Base-by-base conservation (phyloP, 2,329 filamentous ascomycete genomes). In the Fusarium mexicanum region DNA sequence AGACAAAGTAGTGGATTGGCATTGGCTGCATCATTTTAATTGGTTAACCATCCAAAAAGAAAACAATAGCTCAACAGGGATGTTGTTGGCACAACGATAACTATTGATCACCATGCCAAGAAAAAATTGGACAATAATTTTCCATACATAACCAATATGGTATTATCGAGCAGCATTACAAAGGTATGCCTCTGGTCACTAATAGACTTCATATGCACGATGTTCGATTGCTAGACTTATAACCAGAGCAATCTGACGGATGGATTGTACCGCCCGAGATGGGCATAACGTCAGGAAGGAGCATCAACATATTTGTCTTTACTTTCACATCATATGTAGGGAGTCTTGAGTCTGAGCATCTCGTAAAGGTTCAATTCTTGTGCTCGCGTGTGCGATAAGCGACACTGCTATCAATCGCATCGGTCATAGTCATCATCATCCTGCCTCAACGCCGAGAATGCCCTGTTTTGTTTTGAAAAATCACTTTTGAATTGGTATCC, bases 361-460 rank as follows among this genome's bases (percentile, higher is more conserved):
- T 78, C 78, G 75, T 70, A 60, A 78, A 78, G 77, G 76, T 79
- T 78, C 74, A 79, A 82, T 83, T 83, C 77, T 78, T 80, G 74
- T 79, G 79, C 79, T 78, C 76, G 72, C 80, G 76, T 77, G 70
- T 75, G 77, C 80, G 78, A 78, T 74, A 78, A 81, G 78, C 76
- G 70, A 76, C 71, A 78, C 72, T 75, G 79, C 74, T 72, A 77
- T 66, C 71, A 61, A 74, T 79, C 81, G 78, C 79, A 81, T 83
- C 79, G 78, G 78, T 82, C 80, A 83, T 78, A 76, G 78, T 80
- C 80, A 78, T 81, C 76, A 78, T 80, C 62, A 78, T 75, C 77
- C 78, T 74, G 75, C 77, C 78, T 75, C 59, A 83, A 83, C 83
- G 79, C 82, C 82, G 79, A 81, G 80, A 79, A 79, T 83, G 79